These are phyloP conservation scores for Tetragonia tetragonoides DNA, from an alignment of 148 eudicot genomes.

Conservation along the genomic window DNA sequence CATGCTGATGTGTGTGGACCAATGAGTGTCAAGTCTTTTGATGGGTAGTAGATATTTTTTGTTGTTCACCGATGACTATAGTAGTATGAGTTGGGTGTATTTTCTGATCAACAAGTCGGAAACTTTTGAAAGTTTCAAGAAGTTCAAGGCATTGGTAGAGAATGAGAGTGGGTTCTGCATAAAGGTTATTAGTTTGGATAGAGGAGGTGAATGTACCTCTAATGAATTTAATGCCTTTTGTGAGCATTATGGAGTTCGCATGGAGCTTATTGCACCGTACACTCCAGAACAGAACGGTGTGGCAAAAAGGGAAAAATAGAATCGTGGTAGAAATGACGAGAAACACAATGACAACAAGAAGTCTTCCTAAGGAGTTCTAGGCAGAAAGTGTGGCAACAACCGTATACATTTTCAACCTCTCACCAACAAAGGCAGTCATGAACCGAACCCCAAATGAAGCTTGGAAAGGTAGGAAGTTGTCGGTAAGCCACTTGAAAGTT, in stretches of 20 bases:
- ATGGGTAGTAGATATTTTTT: slow-evolving; percentile 8
- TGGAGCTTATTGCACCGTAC: too few species aligned
- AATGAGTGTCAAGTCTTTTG: not conserved
- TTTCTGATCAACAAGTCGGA: not conserved
- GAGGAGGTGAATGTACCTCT: too few species aligned
- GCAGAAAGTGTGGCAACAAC: too few species aligned
- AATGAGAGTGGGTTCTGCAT: not conserved
- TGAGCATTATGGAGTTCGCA: too few species aligned
- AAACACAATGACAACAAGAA: too few species aligned
- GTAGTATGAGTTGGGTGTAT: not conserved
- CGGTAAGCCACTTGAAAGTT: too few species aligned
- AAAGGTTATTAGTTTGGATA: not conserved
- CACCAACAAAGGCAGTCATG: not conserved
- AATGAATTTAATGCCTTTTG: too few species aligned
- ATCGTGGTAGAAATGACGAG: too few species aligned
- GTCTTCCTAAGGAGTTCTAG: too few species aligned
- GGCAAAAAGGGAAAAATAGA: not conserved
- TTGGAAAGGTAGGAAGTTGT: not conserved
- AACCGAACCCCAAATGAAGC: not conserved
- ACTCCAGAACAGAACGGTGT: too few species aligned
- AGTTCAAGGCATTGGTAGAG: not conserved
- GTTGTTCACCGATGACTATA: slow-evolving; percentile 1
- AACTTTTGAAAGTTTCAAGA: slow-evolving; percentile 7
- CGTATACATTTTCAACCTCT: not conserved
- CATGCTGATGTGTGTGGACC: slow-evolving; percentile 14